Percentiles rank a stretch among this genome's conserved stretches.
phyloP scores from a whole-genome alignment of 352 stramenopile genomes.

The Aphanomyces euteiches region DNA sequence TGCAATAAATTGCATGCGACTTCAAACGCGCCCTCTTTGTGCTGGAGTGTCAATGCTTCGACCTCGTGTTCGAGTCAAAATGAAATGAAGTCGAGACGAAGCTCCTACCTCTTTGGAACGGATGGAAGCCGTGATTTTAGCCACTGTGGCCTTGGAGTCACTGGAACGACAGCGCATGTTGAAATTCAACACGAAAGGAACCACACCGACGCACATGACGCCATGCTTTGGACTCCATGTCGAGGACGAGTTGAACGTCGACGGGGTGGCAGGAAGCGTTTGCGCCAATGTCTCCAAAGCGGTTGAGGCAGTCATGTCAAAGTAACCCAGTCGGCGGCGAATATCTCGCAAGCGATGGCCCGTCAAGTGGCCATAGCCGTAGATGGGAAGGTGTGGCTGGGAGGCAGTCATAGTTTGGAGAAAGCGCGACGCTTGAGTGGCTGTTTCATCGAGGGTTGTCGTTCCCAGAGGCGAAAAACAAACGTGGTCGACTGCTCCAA shows the following conservation, averaged over 20 bases:
- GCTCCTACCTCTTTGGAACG: constrained; percentile 1
- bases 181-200: constrained; percentile 8
- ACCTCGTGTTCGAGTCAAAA: not conserved
- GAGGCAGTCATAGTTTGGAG: not conserved
- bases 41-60: constrained; percentile 2
- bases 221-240: not conserved
- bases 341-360: not conserved
- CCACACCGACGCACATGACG: constrained; percentile 5
- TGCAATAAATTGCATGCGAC: constrained; percentile 13
- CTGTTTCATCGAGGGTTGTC: not conserved
- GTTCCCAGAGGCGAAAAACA: constrained; percentile 8
- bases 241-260: not conserved
- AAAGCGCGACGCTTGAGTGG: not conserved
- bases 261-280: not conserved
- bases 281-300: not conserved
- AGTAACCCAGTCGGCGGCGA: not conserved
- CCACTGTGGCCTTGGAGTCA: not conserved
- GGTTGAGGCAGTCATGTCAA: not conserved
- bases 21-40: constrained; percentile 1
- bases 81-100: not conserved
- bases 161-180: constrained; percentile 3
- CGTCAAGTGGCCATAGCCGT: not conserved
- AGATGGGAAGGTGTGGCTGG: not conserved
- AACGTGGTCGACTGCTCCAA: constrained; percentile 7
- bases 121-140: not conserved